phyloP scores from a whole-genome alignment of 192 early-diverging fungal genomes.

The Entophlyctis helioformis region DNA sequence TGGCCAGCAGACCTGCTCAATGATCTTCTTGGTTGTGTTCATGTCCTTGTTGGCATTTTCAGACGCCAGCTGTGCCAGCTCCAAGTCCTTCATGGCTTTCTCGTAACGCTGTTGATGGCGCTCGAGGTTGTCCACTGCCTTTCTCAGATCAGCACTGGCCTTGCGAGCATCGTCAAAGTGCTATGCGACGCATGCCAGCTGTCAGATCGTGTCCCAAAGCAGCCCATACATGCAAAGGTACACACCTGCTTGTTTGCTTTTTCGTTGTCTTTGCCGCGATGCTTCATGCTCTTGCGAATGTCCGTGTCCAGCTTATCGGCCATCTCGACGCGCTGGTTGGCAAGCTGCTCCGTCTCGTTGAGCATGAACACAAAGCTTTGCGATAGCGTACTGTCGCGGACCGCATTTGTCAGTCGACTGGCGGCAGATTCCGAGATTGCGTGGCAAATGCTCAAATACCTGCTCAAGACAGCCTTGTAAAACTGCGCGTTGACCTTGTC shows the following conservation, averaged over 20 bases:
- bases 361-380: conserved; percentile 24
- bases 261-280: conserved; percentile 21
- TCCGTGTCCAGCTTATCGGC: conserved; percentile 23
- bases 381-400: conserved; percentile 2
- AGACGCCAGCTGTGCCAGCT: conserved; percentile 11
- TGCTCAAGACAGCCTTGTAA: conserved; percentile 17
- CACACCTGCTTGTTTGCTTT: conserved; percentile 19
- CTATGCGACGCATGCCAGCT: conserved; percentile 9
- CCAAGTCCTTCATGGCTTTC: conserved; percentile 22
- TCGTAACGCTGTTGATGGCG: conserved; percentile 22
- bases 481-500: background rate
- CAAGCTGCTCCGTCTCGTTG: conserved; percentile 17
- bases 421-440: too few species aligned
- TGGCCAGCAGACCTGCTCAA: conserved; percentile 8
- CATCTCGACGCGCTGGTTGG: conserved; percentile 7
- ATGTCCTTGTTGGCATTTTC: conserved; percentile 18
- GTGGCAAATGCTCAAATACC: conserved; percentile 9
- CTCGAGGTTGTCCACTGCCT: conserved; percentile 15
- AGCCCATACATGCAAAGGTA: background rate
- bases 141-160: conserved; percentile 10
- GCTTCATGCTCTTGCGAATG: conserved; percentile 21
- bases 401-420: too few species aligned
- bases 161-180: conserved; percentile 27
- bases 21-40: conserved; percentile 21
- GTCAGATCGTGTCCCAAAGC: background rate